Base-by-base conservation (phyloP, 2,329 filamentous ascomycete genomes). In the Fusarium vanettenii region DNA sequence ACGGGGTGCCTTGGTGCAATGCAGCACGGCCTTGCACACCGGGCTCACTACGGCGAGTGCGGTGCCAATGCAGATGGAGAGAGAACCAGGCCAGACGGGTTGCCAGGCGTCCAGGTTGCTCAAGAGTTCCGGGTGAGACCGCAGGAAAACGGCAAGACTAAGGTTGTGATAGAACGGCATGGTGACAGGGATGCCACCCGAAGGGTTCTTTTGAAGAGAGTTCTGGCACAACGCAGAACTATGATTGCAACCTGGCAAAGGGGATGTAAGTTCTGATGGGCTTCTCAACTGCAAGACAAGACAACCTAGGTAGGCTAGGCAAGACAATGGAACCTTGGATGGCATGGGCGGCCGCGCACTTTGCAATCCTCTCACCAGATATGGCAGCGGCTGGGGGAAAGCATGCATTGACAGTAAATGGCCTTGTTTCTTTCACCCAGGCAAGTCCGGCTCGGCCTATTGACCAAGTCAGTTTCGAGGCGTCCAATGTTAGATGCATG, bases 181-280 rank as follows among this genome's bases (percentile, higher is more conserved):
- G 55, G 64, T 70, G 35, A 37, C 69, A 60, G 64, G 62, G 65
- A 62, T 61, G 22, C 37, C 27, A 48, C 63, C 37, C 60, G 66
- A 71, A 73, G 72, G 69, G 72, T 73, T 75, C 62, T 62, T 62
- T 66, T 70, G 43, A 22, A 41, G 61, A 57, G 52, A n/a, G 66
- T 72, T 66, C 45, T 48, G 29, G 60, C 67, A 22, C 43, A 37
- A 50, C 25, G 60, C 60, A 20, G 62, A 61, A 45, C 61, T 56
- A 43, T 63, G 20, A 71, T 27, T 59, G 20, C 37, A 43, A 62
- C 60, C 45, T n/a, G 48, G 22, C 55, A 9, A 25, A 57, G 22
- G 9, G 45, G 16, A 29, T 29, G 25, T 27, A 27, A 50, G 45
- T 29, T 50, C 45, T n/a, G 45, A 50, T 50, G 48, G 27, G 10